A percentile compares a stretch with the other conserved stretches of the same genome.
Conservation (phyloP, 805 yeast genomes). For the Saitoella complicata region DNA sequence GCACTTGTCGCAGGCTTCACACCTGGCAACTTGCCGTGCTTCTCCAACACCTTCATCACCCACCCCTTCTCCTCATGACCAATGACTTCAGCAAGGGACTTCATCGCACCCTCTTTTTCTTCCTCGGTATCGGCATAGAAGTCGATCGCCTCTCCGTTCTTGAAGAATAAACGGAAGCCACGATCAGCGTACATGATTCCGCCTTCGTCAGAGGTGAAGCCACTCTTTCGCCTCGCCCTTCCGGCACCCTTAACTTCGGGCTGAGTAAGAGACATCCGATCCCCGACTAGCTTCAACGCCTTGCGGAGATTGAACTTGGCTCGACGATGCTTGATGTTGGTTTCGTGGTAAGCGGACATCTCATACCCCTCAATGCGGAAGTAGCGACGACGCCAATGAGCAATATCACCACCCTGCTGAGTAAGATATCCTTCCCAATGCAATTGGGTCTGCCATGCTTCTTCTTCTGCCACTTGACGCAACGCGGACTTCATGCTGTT, state of each 20-base stretch:
- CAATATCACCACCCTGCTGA: conserved; percentile 88
- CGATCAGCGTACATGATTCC: conserved; percentile 38
- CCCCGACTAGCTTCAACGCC: conserved; percentile 35
- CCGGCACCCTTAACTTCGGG: conserved; percentile 1
- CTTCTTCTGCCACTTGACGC: neutral
- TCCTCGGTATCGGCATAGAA: conserved; percentile 65
- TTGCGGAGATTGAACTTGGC: conserved; percentile 63
- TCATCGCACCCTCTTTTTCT: conserved; percentile 53
- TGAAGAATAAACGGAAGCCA: conserved; percentile 58
- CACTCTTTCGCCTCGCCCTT: conserved; percentile 5
- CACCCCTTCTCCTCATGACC: neutral
- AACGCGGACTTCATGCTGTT: too few species aligned
- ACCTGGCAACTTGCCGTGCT: too few species aligned
- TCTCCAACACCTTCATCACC: too few species aligned
- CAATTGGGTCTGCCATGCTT: conserved; percentile 10
- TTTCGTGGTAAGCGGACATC: conserved; percentile 61
- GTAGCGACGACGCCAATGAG: conserved; percentile 53
- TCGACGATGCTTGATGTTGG: conserved; percentile 41
- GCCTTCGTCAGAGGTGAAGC: neutral
- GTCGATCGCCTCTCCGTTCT: conserved; percentile 66
- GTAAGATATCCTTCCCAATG: conserved; percentile 42
- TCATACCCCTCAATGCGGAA: conserved; percentile 58
- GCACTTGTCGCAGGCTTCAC: too few species aligned
- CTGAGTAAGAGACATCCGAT: conserved; percentile 22
- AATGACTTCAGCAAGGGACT: conserved; percentile 21